Conservation (phyloP, 441 rosid species). For the Corymbia calophylla region DNA sequence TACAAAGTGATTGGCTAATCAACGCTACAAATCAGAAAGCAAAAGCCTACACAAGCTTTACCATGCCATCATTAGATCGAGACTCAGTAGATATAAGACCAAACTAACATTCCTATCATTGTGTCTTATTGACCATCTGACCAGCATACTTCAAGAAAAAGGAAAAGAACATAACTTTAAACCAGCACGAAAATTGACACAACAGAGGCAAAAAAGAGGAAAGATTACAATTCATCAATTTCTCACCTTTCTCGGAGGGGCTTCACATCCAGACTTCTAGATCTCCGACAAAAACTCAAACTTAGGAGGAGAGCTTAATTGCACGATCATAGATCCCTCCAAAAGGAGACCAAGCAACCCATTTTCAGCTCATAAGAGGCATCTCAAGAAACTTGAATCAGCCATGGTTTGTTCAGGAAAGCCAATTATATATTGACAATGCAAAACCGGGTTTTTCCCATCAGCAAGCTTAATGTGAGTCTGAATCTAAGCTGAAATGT, state of each 20-base stretch:
- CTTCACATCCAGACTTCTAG: conserved; percentile 40
- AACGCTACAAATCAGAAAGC: neutral
- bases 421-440: conserved; percentile 6
- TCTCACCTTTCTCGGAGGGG: conserved; percentile 28
- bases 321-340: conserved; percentile 37
- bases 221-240: neutral
- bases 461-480: conserved; percentile 19
- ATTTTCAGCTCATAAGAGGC: conserved; percentile 1
- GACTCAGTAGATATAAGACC: neutral
- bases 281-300: conserved; percentile 14
- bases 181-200: neutral
- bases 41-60: neutral
- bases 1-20: neutral
- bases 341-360: neutral
- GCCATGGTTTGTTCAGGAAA: conserved; percentile 12
- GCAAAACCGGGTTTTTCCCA: conserved; percentile 20
- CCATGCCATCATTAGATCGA: neutral
- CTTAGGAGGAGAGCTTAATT: neutral
- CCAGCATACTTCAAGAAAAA: neutral
- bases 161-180: neutral
- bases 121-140: neutral
- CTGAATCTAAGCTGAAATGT: conserved; percentile 58
- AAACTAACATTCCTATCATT: neutral
- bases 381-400: conserved; percentile 6
- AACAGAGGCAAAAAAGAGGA: neutral